These are phyloP conservation scores for Oryza meyeriana DNA, from an alignment of 176 grass and related monocot genomes.

Conservation along the genomic window DNA sequence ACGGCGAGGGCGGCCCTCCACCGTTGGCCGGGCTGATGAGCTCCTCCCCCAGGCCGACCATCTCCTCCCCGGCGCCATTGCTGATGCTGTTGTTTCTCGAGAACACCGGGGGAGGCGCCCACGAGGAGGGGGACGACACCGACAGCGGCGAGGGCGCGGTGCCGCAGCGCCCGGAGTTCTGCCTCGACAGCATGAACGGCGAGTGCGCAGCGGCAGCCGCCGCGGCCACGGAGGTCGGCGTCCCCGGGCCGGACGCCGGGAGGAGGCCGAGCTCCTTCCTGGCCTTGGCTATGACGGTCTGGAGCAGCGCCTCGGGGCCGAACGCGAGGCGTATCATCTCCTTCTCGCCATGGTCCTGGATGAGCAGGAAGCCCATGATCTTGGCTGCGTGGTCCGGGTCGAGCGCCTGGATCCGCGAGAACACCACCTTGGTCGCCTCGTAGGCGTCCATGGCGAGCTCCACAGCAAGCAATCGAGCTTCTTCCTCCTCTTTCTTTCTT, in stretches of 20 bases:
- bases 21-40: constrained; percentile 52
- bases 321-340: constrained; percentile 99
- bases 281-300: constrained; percentile 72
- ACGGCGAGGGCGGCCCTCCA: constrained; percentile 31
- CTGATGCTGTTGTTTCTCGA: constrained; percentile 48
- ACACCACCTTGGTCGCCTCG: constrained; percentile 94
- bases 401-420: constrained; percentile 91
- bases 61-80: constrained; percentile 45
- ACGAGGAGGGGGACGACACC: constrained; percentile 64
- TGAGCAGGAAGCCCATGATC: constrained; percentile 90
- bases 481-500: not conserved
- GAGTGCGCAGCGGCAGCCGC: not conserved
- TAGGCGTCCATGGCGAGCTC: constrained; percentile 72
- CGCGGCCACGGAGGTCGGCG: constrained; percentile 38
- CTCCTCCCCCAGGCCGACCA: constrained; percentile 49
- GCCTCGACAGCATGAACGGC: constrained; percentile 55
- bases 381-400: constrained; percentile 92
- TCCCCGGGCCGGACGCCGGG: constrained; percentile 32
- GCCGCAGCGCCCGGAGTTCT: constrained; percentile 65
- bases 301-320: constrained; percentile 80
- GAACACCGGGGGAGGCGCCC: constrained; percentile 59
- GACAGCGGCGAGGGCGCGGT: constrained; percentile 56
- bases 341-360: constrained; percentile 98
- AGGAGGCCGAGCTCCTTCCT: constrained; percentile 71
- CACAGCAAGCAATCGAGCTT: not conserved